These are phyloP conservation scores for Boletus vermiculosoides DNA, from an alignment of 768 basidiomycete species.

Conservation along the genomic window DNA sequence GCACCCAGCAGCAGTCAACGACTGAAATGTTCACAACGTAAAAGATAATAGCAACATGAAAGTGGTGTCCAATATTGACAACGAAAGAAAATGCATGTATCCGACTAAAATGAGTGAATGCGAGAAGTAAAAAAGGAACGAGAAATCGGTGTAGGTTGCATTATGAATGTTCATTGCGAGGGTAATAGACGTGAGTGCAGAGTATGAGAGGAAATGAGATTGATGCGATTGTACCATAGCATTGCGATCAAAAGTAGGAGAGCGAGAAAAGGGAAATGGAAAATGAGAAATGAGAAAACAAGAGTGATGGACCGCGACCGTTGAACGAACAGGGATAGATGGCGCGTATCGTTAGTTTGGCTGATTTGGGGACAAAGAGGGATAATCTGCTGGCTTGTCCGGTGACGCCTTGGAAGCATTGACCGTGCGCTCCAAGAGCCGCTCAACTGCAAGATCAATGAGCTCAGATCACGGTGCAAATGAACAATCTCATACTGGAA, in stretches of 20 bases:
- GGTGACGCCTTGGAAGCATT: conserved; percentile 24
- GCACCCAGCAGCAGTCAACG: background rate
- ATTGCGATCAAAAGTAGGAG: conserved; percentile 31
- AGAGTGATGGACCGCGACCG: conserved; percentile 8
- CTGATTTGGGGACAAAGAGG: conserved; percentile 28
- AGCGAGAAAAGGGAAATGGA: conserved; percentile 7
- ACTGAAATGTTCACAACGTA: conserved; percentile 5
- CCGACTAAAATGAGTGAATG: conserved; percentile 23
- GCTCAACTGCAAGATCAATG: conserved; percentile 52
- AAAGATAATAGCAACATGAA: conserved; percentile 21
- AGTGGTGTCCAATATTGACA: conserved; percentile 31
- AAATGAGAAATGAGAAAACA: background rate
- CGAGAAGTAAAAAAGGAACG: conserved; percentile 17
- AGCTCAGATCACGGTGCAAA: conserved; percentile 2
- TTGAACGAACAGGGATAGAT: conserved; percentile 5
- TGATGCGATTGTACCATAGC: conserved; percentile 38
- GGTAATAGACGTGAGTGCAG: conserved; percentile 33
- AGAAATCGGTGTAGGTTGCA: conserved; percentile 29
- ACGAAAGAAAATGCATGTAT: conserved; percentile 28
- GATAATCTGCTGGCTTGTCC: conserved; percentile 32
- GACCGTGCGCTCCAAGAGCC: conserved; percentile 56
- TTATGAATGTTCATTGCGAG: conserved; percentile 39
- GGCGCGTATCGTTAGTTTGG: conserved; percentile 17
- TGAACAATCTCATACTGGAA: conserved; percentile 54
- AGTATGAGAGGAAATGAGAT: conserved; percentile 22